Evolutionary conservation across 176 grass and related monocot species (phyloP).

Genomic region (Bromus sterilis): DNA sequence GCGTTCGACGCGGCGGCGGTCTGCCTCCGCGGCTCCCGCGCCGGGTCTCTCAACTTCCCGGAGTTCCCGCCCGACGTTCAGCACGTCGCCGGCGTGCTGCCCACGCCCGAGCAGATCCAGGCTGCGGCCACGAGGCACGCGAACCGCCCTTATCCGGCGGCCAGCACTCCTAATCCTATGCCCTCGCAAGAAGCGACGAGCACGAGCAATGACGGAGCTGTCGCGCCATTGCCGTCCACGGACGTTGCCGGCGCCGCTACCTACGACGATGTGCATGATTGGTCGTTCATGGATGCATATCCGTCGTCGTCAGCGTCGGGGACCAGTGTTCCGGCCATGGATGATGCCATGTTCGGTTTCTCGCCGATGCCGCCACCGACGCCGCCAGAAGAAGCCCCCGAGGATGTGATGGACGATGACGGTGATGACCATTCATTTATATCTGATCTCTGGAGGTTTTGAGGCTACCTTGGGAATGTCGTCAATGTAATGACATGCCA

Average conservation of each 20-base stretch:
- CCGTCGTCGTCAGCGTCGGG: neutral
- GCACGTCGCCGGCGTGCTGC: neutral
- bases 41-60: constrained; percentile 38
- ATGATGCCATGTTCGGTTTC: constrained; percentile 37
- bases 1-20: constrained; percentile 40
- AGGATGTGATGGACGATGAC: neutral
- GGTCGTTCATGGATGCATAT: constrained; percentile 35
- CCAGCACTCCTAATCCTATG: neutral
- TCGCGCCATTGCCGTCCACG: neutral
- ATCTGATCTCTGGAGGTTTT: constrained; percentile 36
- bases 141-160: neutral
- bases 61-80: constrained; percentile 26
- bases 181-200: neutral
- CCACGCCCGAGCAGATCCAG: constrained; percentile 20
- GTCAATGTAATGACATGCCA: neutral
- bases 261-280: constrained; percentile 15
- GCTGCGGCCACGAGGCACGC: constrained; percentile 33
- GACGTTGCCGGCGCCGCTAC: neutral
- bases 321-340: neutral
- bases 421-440: constrained; percentile 24
- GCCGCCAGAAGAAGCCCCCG: neutral
- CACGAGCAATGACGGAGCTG: neutral
- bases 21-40: constrained; percentile 37
- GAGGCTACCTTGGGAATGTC: neutral
- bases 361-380: neutral